Conservation (phyloP, 2,329 filamentous ascomycete species). For the Ceratocystiopsis brevicomis region DNA sequence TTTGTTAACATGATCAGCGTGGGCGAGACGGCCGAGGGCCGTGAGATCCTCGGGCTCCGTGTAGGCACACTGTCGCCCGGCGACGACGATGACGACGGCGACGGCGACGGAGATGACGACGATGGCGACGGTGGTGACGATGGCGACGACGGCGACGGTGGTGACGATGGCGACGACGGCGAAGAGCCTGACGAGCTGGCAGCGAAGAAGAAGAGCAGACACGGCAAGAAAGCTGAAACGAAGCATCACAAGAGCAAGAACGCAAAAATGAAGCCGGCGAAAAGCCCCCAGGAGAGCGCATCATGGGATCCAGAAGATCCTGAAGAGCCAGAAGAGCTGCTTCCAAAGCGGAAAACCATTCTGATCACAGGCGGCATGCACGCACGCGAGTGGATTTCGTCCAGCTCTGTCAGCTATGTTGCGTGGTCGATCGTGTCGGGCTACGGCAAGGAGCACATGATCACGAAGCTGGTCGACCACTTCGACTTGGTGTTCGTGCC, state of each 20-base stretch:
- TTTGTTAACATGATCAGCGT: slow-evolving; percentile 50
- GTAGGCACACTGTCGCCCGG: slow-evolving; percentile 32
- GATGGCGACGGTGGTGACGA: background rate
- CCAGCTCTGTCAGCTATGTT: slow-evolving; percentile 75
- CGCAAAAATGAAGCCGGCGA: background rate
- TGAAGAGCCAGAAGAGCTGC: background rate
- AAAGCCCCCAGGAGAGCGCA: too few relatives aligned
- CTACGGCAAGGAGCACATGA: slow-evolving; percentile 51
- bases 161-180: background rate
- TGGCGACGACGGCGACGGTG: slow-evolving; percentile 11
- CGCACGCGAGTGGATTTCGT: slow-evolving; percentile 91
- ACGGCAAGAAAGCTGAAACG: too few relatives aligned
- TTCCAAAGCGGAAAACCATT: slow-evolving; percentile 13
- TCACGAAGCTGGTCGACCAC: slow-evolving; percentile 60
- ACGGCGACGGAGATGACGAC: background rate
- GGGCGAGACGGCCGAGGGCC: slow-evolving; percentile 73
- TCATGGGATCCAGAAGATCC: background rate
- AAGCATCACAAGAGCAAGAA: too few relatives aligned
- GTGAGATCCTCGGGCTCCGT: slow-evolving; percentile 65
- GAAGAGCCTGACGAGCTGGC: background rate
- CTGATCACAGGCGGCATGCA: slow-evolving; percentile 66
- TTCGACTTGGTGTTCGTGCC: slow-evolving; percentile 85
- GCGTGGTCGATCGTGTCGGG: slow-evolving; percentile 74
- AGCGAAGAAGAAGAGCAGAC: too few relatives aligned
- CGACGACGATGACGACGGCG: slow-evolving; percentile 9